These are phyloP conservation scores for Pseudogymnoascus sp. DNA, from an alignment of 2,329 filamentous ascomycete species.

Conservation along the genomic window DNA sequence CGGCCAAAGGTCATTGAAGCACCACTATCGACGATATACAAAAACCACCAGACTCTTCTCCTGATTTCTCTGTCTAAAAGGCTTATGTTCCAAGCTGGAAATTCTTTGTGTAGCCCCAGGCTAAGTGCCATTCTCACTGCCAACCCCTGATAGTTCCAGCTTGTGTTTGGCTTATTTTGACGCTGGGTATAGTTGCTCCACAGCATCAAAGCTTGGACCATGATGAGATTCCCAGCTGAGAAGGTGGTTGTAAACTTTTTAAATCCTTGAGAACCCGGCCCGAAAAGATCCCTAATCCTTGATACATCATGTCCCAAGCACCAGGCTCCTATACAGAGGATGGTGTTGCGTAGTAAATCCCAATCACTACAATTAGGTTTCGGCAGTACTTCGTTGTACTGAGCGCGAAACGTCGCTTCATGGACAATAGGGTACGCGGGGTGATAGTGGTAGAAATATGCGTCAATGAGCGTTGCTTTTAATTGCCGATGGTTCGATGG, in stretches of 20 bases:
- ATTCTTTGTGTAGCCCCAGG: conserved; percentile 37
- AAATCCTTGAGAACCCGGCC: not conserved
- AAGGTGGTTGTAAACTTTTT: conserved; percentile 20
- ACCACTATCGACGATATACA: conserved; percentile 15
- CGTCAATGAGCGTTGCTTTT: not conserved
- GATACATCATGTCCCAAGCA: conserved; percentile 25
- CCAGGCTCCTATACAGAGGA: conserved; percentile 31
- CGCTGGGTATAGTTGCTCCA: conserved; percentile 38
- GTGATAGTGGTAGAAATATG: conserved; percentile 7
- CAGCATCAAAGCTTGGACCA: conserved; percentile 26
- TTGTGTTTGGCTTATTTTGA: conserved; percentile 39
- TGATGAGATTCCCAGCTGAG: conserved; percentile 26
- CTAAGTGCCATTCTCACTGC: conserved; percentile 40
- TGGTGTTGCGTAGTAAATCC: conserved; percentile 29
- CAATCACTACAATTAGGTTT: conserved; percentile 24
- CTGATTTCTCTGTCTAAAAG: conserved; percentile 13
- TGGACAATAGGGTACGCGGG: conserved; percentile 4
- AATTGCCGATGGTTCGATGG: conserved; percentile 3
- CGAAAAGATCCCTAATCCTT: conserved; percentile 21
- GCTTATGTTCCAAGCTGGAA: conserved; percentile 26
- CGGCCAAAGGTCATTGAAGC: not conserved
- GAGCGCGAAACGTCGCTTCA: conserved; percentile 10
- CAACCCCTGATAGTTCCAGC: conserved; percentile 39
- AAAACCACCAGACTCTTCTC: conserved; percentile 18
- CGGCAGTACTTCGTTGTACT: conserved; percentile 28